These are phyloP conservation scores for Pichia terricola DNA, from an alignment of 1,139 yeast genomes.

Conservation along the genomic window DNA sequence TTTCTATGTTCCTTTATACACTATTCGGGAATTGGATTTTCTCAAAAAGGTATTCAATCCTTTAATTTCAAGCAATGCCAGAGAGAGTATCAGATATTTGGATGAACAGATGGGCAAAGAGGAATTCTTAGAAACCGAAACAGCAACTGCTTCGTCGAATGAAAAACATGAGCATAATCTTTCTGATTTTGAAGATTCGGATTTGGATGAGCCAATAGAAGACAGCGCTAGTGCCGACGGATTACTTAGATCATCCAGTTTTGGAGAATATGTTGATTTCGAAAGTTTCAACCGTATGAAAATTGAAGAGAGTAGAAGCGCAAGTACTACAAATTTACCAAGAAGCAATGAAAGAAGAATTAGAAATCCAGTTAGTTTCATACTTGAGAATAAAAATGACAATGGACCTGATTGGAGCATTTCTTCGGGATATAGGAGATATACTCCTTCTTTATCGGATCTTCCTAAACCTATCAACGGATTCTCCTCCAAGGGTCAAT, in stretches of 20 bases:
- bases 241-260: neutral
- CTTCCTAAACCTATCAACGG: conserved; percentile 29
- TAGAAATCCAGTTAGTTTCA: conserved; percentile 19
- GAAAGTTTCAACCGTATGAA: conserved; percentile 15
- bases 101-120: conserved; percentile 24
- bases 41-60: conserved; percentile 43
- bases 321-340: neutral
- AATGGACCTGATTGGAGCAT: conserved; percentile 42
- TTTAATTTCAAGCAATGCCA: conserved; percentile 45
- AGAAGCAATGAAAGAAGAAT: neutral
- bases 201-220: neutral
- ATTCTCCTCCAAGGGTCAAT: conserved; percentile 9
- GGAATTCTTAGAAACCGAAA: neutral
- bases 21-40: conserved; percentile 48
- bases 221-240: neutral
- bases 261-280: conserved; percentile 15
- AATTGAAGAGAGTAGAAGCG: neutral
- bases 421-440: conserved; percentile 35
- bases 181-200: neutral
- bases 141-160: conserved; percentile 9
- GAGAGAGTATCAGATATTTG: conserved; percentile 47
- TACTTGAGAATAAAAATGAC: conserved; percentile 29
- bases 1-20: conserved; percentile 42
- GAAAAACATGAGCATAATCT: neutral
- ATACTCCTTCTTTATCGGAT: conserved; percentile 37